Evolutionary conservation across 2,329 filamentous ascomycete species (phyloP).

Genomic region (Aspergillus eucalypticola): DNA sequence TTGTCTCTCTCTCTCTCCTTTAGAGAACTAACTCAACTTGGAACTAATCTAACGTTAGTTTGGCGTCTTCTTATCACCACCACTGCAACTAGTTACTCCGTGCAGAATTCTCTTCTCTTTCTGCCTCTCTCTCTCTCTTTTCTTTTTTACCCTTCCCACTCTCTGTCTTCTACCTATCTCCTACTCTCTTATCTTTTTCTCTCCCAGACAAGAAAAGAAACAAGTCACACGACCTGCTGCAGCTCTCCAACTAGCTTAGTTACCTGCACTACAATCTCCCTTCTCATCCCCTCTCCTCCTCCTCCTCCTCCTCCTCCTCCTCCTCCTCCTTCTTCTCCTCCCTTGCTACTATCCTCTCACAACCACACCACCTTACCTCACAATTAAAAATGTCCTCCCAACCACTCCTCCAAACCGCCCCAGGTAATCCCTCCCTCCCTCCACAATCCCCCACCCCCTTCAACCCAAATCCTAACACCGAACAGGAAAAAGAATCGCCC

Average conservation of each 20-base stretch:
- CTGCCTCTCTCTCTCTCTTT: neutral
- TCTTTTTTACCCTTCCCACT: neutral
- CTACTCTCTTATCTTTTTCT: neutral
- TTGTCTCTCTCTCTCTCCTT: neutral
- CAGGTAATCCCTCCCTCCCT: constrained; percentile 59
- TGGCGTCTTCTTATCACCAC: no score
- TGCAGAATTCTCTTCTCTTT: neutral
- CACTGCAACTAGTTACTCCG: neutral
- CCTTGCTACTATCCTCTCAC: neutral
- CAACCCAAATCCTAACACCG: no score
- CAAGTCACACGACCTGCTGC: no score
- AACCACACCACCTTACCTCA: neutral
- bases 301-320: neutral
- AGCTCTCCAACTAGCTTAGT: no score
- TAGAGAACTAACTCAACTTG: no score
- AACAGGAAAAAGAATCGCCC: constrained; percentile 93
- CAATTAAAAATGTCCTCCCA: constrained; percentile 77
- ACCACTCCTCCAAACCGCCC: constrained; percentile 90
- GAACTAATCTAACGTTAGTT: no score
- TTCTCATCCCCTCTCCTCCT: neutral
- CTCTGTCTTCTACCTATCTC: neutral
- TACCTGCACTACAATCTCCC: no score
- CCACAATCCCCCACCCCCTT: neutral
- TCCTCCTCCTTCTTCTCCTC: neutral
- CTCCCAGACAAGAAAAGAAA: neutral